Conservation (phyloP, 2,329 filamentous ascomycete genomes). For the Byssochlamys sp. region DNA sequence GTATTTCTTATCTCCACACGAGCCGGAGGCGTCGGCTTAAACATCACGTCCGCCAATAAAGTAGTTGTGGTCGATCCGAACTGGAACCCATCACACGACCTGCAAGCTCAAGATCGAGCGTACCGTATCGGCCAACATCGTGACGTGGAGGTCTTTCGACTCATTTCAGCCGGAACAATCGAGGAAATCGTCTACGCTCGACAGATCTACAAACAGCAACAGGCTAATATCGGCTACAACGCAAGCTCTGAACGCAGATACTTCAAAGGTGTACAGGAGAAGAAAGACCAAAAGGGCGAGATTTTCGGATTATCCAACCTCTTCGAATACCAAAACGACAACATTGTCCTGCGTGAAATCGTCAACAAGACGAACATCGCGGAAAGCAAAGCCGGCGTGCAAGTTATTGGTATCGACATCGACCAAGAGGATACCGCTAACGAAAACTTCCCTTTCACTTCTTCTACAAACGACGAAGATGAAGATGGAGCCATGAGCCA, state of each 20-base stretch:
- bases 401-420: conserved; percentile 66
- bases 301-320: conserved; percentile 86
- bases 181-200: conserved; percentile 95
- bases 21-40: conserved; percentile 84
- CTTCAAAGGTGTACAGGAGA: conserved; percentile 86
- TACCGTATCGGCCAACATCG: conserved; percentile 89
- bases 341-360: conserved; percentile 79
- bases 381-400: conserved; percentile 76
- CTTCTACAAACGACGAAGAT: conserved; percentile 35
- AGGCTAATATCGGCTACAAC: conserved; percentile 93
- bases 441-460: conserved; percentile 13
- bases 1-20: conserved; percentile 93
- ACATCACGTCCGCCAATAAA: conserved; percentile 96
- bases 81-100: conserved; percentile 91
- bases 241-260: conserved; percentile 87
- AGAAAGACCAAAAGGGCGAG: conserved; percentile 73
- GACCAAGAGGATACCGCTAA: conserved; percentile 49
- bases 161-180: conserved; percentile 83
- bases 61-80: conserved; percentile 95
- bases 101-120: conserved; percentile 91
- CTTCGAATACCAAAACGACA: conserved; percentile 69
- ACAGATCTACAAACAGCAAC: conserved; percentile 98
- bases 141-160: conserved; percentile 88
- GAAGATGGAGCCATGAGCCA: conserved; percentile 63
- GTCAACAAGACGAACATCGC: conserved; percentile 98